A percentile compares a stretch with the other conserved stretches of the same genome.
phyloP scores from a whole-genome alignment of 2,329 filamentous ascomycete genomes.

The Polytolypa hystricis region DNA sequence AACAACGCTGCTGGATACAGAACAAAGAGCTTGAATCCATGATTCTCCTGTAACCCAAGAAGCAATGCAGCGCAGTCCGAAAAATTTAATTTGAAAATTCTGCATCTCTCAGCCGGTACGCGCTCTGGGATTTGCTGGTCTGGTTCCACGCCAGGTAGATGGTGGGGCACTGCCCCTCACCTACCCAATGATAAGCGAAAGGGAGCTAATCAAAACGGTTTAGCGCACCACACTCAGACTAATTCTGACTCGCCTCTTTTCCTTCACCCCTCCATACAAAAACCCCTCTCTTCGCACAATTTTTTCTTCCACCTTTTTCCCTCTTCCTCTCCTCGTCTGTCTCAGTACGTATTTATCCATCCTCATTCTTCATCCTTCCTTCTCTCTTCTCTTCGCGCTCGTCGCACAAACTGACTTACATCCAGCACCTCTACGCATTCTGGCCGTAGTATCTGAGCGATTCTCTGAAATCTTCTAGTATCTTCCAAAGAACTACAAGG shows the following conservation, averaged over 20 bases:
- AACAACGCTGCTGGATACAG: too few relatives aligned
- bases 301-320: conserved; percentile 19
- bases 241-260: conserved; percentile 21
- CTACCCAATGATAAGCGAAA: conserved; percentile 19
- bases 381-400: conserved; percentile 16
- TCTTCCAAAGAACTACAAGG: conserved; percentile 39
- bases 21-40: too few relatives aligned
- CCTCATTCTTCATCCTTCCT: conserved; percentile 12
- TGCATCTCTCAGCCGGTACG: too few relatives aligned
- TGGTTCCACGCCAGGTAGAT: too few relatives aligned
- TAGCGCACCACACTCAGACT: conserved; percentile 9
- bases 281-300: conserved; percentile 31
- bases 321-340: conserved; percentile 30
- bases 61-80: too few relatives aligned
- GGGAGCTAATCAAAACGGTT: conserved; percentile 5
- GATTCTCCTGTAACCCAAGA: too few relatives aligned
- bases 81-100: too few relatives aligned
- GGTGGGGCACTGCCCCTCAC: conserved; percentile 20
- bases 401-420: conserved; percentile 17
- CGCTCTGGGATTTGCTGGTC: too few relatives aligned
- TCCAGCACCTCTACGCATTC: conserved; percentile 41
- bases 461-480: conserved; percentile 34
- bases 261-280: conserved; percentile 39
- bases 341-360: conserved; percentile 35
- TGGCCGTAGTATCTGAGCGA: conserved; percentile 42